Conservation (phyloP, 805 yeast genomes). For the Kazachstania psychrophila region DNA sequence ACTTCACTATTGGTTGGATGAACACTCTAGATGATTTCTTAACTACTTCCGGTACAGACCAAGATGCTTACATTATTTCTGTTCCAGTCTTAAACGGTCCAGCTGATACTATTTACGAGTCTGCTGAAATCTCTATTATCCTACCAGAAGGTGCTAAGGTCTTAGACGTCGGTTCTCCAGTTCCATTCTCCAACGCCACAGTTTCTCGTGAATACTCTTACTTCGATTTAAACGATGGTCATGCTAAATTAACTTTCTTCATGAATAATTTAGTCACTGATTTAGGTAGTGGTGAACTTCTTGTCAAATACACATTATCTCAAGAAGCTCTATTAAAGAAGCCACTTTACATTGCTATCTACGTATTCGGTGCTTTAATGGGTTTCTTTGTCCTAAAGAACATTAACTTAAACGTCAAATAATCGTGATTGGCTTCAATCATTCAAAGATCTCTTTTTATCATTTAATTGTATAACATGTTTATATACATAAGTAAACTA, state of each 20-base stretch:
- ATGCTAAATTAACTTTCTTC: constrained; percentile 56
- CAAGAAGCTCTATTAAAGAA: constrained; percentile 45
- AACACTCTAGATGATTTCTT: constrained; percentile 47
- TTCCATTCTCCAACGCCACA: constrained; percentile 25
- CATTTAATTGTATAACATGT: background rate
- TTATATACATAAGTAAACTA: too few species aligned
- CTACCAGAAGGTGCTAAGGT: constrained; percentile 81
- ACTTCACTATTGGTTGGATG: constrained; percentile 94
- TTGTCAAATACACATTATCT: constrained; percentile 56
- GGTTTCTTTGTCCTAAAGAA: constrained; percentile 42
- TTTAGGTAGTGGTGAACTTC: constrained; percentile 45
- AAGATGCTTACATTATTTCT: constrained; percentile 46
- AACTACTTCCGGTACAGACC: constrained; percentile 31
- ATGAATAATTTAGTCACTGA: constrained; percentile 63
- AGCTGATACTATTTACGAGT: constrained; percentile 55
- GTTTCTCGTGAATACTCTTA: constrained; percentile 39
- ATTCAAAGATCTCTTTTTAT: background rate
- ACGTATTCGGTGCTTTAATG: constrained; percentile 50
- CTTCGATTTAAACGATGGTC: constrained; percentile 71
- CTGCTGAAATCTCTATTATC: constrained; percentile 50
- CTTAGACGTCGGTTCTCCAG: constrained; percentile 48
- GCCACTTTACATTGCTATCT: constrained; percentile 56
- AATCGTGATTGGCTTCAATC: background rate
- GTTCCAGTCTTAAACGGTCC: constrained; percentile 73
- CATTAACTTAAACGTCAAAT: constrained; percentile 35